phyloP scores from a whole-genome alignment of 2,329 filamentous ascomycete species.

The Orbilia quercus region DNA sequence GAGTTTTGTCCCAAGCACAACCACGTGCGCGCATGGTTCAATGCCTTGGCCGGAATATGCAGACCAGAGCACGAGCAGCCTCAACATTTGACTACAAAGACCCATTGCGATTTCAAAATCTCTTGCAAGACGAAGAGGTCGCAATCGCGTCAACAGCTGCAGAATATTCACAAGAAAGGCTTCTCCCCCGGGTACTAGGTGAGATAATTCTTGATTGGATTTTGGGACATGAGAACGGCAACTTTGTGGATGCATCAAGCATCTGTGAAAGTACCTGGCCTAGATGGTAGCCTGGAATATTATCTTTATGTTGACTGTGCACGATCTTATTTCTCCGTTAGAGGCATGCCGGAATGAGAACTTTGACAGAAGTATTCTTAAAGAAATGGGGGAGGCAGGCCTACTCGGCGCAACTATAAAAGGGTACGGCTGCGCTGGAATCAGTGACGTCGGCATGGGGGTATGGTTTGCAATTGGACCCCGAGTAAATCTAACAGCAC shows the following conservation, averaged over 20 bases:
- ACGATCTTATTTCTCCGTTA: constrained; percentile 61
- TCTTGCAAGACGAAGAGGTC: constrained; percentile 89
- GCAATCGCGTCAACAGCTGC: constrained; percentile 91
- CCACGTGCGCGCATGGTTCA: neutral
- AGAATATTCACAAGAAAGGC: constrained; percentile 89
- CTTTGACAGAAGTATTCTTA: constrained; percentile 84
- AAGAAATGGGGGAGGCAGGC: constrained; percentile 94
- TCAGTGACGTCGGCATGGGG: constrained; percentile 86
- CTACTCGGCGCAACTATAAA: constrained; percentile 85
- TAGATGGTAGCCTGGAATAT: neutral
- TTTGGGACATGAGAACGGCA: too few relatives aligned
- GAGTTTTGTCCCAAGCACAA: neutral
- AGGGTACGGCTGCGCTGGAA: constrained; percentile 88
- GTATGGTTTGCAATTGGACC: constrained; percentile 42
- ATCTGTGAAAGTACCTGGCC: too few relatives aligned
- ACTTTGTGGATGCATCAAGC: too few relatives aligned
- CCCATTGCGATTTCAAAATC: constrained; percentile 77
- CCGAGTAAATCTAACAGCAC: neutral
- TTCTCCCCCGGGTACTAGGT: constrained; percentile 89
- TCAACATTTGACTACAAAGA: constrained; percentile 87
- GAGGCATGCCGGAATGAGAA: constrained; percentile 87
- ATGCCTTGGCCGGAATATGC: neutral
- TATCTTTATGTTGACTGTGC: neutral
- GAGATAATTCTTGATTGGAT: constrained; percentile 60
- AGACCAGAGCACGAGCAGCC: constrained; percentile 16